Evolutionary conservation across 2,329 filamentous ascomycete genomes (phyloP).

Genomic region (Alternaria sp.): DNA sequence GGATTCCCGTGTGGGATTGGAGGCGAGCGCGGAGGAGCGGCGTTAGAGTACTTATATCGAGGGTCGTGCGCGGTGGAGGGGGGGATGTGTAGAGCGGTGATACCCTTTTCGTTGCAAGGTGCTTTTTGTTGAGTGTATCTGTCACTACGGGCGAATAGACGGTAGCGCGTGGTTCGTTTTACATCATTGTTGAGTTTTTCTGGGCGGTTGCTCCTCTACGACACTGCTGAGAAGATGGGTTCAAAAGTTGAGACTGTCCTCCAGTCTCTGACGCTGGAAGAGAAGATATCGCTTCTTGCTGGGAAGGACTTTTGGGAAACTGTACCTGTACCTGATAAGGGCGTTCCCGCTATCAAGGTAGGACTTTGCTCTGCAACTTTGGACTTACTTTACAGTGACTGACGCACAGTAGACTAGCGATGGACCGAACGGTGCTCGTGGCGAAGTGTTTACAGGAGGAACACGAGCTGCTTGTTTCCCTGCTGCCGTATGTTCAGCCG

Average conservation of each 20-base stretch:
- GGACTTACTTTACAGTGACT: not conserved
- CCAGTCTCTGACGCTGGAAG: conserved; percentile 41
- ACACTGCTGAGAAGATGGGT: conserved; percentile 20
- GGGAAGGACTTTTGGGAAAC: conserved; percentile 73
- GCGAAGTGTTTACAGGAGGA: conserved; percentile 68
- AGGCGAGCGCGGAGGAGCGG: not conserved
- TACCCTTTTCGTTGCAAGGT: conserved; percentile 1
- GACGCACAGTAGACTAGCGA: conserved; percentile 60
- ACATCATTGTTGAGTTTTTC: not conserved
- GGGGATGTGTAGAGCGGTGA: not conserved
- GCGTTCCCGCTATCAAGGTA: conserved; percentile 63
- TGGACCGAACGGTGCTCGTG: conserved; percentile 72
- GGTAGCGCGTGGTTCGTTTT: not conserved
- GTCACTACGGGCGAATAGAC: not conserved
- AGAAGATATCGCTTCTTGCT: conserved; percentile 44
- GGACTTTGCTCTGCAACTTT: not conserved
- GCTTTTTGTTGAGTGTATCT: not conserved
- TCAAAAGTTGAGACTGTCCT: conserved; percentile 37
- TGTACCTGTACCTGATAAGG: conserved; percentile 62
- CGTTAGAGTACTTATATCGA: conserved; percentile 6
- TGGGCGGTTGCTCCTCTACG: not conserved
- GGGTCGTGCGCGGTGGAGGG: not conserved
- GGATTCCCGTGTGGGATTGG: conserved; percentile 11
- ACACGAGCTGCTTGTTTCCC: conserved; percentile 74
- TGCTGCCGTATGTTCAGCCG: conserved; percentile 69